A percentile compares a stretch with the other conserved stretches of the same genome.
Evolutionary conservation across 73 alveolate species (phyloP).

Genomic region (Tetrahymena elliotti): DNA sequence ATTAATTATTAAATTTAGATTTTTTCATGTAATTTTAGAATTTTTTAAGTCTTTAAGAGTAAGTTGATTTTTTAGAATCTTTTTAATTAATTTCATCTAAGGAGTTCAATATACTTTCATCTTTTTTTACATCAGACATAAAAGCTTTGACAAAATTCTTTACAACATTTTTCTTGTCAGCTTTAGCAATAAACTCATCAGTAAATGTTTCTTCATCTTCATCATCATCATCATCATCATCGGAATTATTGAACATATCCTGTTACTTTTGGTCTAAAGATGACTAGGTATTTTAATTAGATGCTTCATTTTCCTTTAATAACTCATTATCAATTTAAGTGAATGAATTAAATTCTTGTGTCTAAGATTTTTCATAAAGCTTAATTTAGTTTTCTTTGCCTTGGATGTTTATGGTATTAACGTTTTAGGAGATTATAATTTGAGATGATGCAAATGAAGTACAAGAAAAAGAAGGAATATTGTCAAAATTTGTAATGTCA

Average conservation of each 20-base stretch:
- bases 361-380: neutral
- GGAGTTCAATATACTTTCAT: neutral
- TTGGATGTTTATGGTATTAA: too few species aligned
- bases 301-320: neutral
- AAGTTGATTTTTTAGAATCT: neutral
- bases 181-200: neutral
- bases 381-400: too few species aligned
- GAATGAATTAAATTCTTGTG: neutral
- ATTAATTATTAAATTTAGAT: neutral
- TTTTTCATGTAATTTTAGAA: neutral
- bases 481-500: neutral
- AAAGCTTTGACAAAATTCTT: neutral
- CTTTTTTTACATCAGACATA: neutral
- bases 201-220: neutral
- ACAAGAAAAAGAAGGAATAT: neutral
- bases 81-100: neutral
- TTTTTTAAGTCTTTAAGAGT: neutral
- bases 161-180: neutral
- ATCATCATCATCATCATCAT: neutral
- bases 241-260: neutral
- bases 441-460: neutral
- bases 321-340: neutral
- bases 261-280: neutral
- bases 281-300: neutral
- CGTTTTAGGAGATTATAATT: neutral